Evolutionary conservation across 2,329 filamentous ascomycete genomes (phyloP).

Genomic region (Fusarium acutatum): DNA sequence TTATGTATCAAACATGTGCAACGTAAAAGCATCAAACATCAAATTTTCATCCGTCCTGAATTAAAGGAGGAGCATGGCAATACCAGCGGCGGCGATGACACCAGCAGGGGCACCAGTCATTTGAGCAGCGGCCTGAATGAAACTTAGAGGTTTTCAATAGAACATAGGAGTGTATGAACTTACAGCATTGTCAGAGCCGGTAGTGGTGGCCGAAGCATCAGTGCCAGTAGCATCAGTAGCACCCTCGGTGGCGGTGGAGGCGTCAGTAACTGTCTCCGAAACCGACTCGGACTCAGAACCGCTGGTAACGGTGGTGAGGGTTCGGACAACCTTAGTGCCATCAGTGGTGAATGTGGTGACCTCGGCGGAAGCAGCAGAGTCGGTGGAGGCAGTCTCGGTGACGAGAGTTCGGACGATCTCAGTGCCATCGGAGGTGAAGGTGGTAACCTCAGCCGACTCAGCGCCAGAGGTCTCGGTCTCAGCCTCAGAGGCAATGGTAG

Average conservation of each 20-base stretch:
- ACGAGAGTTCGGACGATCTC: conserved; percentile 28
- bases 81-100: conserved; percentile 58
- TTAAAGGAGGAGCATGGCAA: conserved; percentile 61
- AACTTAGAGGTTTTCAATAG: conserved; percentile 9
- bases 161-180: conserved; percentile 18
- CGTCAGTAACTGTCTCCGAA: conserved; percentile 33
- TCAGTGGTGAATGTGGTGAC: conserved; percentile 36
- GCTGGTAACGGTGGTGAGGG: conserved; percentile 30
- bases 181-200: conserved; percentile 43
- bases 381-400: conserved; percentile 27
- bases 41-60: conserved; percentile 12
- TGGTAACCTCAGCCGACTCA: conserved; percentile 21
- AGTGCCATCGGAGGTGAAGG: conserved; percentile 32
- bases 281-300: conserved; percentile 17
- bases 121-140: conserved; percentile 45
- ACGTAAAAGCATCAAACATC: conserved; percentile 43
- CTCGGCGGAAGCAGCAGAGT: conserved; percentile 14
- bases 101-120: conserved; percentile 57
- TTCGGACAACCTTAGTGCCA: conserved; percentile 29
- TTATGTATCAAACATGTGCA: conserved; percentile 55
- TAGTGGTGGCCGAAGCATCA: conserved; percentile 31
- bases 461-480: conserved; percentile 12
- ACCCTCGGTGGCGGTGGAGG: conserved; percentile 24
- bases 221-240: conserved; percentile 17
- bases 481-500: conserved; percentile 19